Conservation (phyloP, 371 early-diverging fungal species). For the Smittium culicis region DNA sequence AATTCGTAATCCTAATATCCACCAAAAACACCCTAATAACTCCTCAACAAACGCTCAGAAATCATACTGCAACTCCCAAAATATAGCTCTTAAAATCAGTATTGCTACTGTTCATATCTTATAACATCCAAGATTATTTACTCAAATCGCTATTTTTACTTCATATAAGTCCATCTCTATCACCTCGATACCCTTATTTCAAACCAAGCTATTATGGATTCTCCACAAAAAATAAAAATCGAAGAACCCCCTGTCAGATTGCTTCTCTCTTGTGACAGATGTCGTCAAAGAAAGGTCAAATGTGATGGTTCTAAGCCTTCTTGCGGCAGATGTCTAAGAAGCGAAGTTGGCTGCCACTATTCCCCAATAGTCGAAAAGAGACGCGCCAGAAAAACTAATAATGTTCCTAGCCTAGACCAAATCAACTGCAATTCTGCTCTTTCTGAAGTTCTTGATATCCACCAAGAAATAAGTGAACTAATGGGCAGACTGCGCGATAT, state of each 20-base stretch:
- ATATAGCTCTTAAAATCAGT: too few relatives aligned
- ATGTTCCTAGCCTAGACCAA: background rate
- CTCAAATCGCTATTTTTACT: too few relatives aligned
- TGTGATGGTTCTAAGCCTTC: conserved; percentile 28
- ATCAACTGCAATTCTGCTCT: background rate
- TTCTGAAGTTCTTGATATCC: conserved; percentile 7
- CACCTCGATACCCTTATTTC: too few relatives aligned
- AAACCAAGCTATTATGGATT: background rate
- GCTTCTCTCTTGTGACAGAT: conserved; percentile 21
- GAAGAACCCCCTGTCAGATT: background rate
- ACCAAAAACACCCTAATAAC: too few relatives aligned
- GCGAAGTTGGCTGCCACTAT: conserved; percentile 28
- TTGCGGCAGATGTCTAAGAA: conserved; percentile 26
- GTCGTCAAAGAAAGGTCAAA: conserved; percentile 29
- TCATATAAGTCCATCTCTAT: too few relatives aligned
- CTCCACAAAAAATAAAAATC: background rate
- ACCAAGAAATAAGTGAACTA: background rate
- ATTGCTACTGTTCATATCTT: too few relatives aligned
- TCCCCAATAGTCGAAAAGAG: conserved; percentile 1
- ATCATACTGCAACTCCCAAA: too few relatives aligned
- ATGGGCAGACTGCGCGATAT: conserved; percentile 5
- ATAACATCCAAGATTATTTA: too few relatives aligned
- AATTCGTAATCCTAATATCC: too few relatives aligned
- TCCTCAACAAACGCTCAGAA: too few relatives aligned
- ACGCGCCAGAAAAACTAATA: background rate